Percentiles rank a stretch among this genome's conserved stretches.
phyloP scores from a whole-genome alignment of 179 eudicot species.

The Monotropa hypopitys region DNA sequence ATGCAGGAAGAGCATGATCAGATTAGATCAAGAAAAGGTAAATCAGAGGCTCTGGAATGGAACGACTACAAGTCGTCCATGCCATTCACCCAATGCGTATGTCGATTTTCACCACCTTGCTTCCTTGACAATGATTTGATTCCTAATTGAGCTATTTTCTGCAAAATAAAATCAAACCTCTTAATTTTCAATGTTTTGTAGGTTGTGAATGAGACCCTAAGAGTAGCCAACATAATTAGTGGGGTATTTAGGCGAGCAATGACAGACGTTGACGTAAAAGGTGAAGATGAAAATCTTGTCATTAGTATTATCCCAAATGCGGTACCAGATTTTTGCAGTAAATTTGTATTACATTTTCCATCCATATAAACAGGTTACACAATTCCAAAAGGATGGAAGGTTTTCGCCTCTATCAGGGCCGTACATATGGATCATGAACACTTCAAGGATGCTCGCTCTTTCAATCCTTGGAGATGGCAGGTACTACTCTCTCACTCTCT shows the following conservation, averaged over 20 bases:
- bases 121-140: background rate
- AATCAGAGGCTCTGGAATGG: slow-evolving; percentile 55
- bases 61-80: slow-evolving; percentile 85
- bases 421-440: slow-evolving; percentile 67
- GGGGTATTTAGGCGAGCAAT: slow-evolving; percentile 83
- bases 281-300: slow-evolving; percentile 14
- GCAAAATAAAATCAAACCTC: background rate
- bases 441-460: slow-evolving; percentile 77
- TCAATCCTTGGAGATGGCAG: slow-evolving; percentile 99
- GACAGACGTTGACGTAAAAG: slow-evolving; percentile 55
- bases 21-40: slow-evolving; percentile 49
- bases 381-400: slow-evolving; percentile 93
- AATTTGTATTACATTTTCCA: background rate
- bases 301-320: background rate
- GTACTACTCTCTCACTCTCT: slow-evolving; percentile 16
- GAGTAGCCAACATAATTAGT: slow-evolving; percentile 76
- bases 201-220: slow-evolving; percentile 82
- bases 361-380: slow-evolving; percentile 40
- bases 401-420: slow-evolving; percentile 78
- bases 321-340: background rate
- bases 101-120: slow-evolving; percentile 8
- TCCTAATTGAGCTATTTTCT: background rate
- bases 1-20: slow-evolving; percentile 74
- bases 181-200: slow-evolving; percentile 13
- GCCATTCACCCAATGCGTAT: slow-evolving; percentile 96